Evolutionary conservation across 805 yeast genomes (phyloP).

Genomic region (Blastobotrys terrestris): DNA sequence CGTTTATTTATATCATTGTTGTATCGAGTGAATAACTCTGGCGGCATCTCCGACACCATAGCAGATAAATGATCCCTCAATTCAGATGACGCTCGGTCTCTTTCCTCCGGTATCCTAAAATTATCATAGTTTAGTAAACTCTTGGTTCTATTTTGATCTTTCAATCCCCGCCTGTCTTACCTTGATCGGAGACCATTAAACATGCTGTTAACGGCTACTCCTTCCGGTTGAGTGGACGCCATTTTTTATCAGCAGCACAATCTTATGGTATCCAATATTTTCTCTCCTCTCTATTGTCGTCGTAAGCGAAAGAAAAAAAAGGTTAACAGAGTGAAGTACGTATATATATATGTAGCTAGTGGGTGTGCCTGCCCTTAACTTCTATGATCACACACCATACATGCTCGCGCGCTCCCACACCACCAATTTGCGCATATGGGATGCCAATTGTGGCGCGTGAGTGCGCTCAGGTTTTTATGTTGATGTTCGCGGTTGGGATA

Average conservation of each 20-base stretch:
- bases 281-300: neutral
- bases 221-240: constrained; percentile 4
- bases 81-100: constrained; percentile 55
- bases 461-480: no score
- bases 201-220: constrained; percentile 3
- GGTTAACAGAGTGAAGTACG: neutral
- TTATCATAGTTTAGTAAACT: neutral
- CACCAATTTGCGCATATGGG: neutral
- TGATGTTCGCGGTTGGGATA: no score
- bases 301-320: neutral
- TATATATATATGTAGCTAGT: neutral
- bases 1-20: constrained; percentile 81
- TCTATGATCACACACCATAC: neutral
- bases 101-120: constrained; percentile 22
- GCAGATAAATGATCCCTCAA: constrained; percentile 62
- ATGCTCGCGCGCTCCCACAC: neutral
- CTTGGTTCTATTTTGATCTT: neutral
- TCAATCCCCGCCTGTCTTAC: neutral
- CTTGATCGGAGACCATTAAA: constrained; percentile 5
- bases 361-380: no score
- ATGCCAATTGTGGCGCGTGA: no score
- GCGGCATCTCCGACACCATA: constrained; percentile 71
- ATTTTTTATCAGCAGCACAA: neutral
- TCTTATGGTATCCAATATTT: neutral
- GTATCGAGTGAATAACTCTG: constrained; percentile 75